phyloP scores from a whole-genome alignment of 176 grass and related monocot species.

The Hordeum marinum region DNA sequence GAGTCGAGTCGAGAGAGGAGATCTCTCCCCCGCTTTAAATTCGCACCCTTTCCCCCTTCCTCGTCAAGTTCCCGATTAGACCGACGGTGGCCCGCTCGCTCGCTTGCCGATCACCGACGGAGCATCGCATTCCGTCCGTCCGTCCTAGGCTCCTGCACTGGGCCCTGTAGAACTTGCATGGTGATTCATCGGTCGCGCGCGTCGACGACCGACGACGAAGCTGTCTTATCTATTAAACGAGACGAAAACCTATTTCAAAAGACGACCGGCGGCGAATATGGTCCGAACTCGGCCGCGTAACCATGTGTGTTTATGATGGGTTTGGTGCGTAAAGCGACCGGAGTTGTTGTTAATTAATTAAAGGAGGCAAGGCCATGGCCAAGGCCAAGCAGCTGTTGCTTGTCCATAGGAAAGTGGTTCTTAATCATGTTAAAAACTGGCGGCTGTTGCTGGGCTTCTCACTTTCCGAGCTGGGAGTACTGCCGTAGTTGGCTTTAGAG shows the following conservation, averaged over 20 bases:
- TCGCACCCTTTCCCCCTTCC: neutral
- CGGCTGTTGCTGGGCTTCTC: neutral
- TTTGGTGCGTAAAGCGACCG: conserved; percentile 37
- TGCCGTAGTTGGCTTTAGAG: neutral
- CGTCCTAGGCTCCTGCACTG: too few species aligned
- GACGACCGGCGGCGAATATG: too few species aligned
- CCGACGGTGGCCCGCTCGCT: neutral
- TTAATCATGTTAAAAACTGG: neutral
- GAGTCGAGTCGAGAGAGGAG: neutral
- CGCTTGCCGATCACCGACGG: neutral
- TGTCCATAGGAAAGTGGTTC: neutral
- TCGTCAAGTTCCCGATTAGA: neutral
- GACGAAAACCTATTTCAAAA: too few species aligned
- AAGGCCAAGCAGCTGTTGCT: neutral
- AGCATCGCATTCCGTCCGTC: neutral
- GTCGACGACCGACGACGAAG: too few species aligned
- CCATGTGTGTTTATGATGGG: neutral
- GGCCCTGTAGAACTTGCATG: too few species aligned
- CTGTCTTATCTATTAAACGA: too few species aligned
- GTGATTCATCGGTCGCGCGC: too few species aligned
- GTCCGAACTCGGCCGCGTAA: neutral
- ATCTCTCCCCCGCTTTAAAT: neutral
- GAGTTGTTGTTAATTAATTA: neutral
- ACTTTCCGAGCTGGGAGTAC: neutral
- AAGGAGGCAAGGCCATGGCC: neutral